Evolutionary conservation across 257 asterid genomes (phyloP), one percentile per base, ranked within the genome.

Genomic region (Lycium barbarum): DNA sequence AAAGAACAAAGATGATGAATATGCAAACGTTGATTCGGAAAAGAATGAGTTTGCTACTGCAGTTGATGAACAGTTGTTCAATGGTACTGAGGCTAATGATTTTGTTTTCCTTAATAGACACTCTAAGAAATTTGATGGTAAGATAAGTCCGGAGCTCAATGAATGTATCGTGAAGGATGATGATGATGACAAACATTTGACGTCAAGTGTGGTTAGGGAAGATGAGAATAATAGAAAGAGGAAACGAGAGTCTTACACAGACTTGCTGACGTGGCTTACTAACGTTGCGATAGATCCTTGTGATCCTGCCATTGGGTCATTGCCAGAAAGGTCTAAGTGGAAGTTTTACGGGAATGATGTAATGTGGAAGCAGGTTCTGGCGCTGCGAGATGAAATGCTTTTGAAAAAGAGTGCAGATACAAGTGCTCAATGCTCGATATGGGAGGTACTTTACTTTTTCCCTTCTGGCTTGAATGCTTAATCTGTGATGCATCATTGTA

Each of bases 301-400:
- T 59, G 83, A 89, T 86, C 89, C 90, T 7, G 83, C 83, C 17
- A 85, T 89, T 71, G 94, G 88, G 57, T 45, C 84, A 2, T 71
- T 97, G 51, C 98, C 99, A 0, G 93, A 91, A 57, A 89, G 86
- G 79, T 89, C 89, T 18, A 93, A 90, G 88, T 97, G 99, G 99
- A 97, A 94, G 87, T n/a, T 36, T 81, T 88, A 89, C 54, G 90
- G 95, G 22, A 83, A 47, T 82, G 95, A 95, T 79, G 67, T 83
- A 85, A 66, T 57, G 12, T 95, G 98, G 98, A 97, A 93, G 91
- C 93, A 91, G 89, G 85, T 90, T 88, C 87, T 97, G 82, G 54
- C 84, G 87, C 90, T 86, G 88, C 98, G 98, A 67, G 93, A 90
- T 81, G 88, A 84, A 26, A 86, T 92, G 96, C 87, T 85, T 80